A percentile compares a stretch with the other conserved stretches of the same genome.
Evolutionary conservation across 495 filamentous ascomycete genomes (phyloP).

Genomic region (Pseudomonodictys pantanalensis): DNA sequence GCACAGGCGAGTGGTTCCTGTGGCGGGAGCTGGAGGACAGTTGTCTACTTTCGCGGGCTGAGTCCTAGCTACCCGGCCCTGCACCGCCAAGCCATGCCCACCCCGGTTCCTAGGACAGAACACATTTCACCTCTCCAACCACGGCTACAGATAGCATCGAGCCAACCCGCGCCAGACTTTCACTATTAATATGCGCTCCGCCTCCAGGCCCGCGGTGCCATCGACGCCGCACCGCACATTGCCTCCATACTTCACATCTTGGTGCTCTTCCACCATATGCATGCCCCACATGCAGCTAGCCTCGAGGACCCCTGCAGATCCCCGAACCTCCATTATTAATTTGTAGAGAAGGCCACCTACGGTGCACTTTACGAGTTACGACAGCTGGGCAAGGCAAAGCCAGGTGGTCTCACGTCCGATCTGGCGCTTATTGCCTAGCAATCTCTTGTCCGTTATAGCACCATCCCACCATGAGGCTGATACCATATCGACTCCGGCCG

Average conservation of each 20-base stretch:
- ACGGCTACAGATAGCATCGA: not conserved
- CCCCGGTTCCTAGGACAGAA: not conserved
- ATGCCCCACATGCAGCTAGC: slow-evolving; percentile 1
- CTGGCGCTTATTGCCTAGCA: too few relatives aligned
- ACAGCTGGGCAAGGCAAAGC: not conserved
- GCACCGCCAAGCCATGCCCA: not conserved
- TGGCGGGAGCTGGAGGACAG: not conserved
- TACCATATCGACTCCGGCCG: not conserved
- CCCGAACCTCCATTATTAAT: slow-evolving; percentile 14
- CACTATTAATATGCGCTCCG: not conserved
- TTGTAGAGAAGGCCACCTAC: not conserved
- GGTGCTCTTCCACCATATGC: not conserved
- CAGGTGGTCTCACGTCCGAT: not conserved
- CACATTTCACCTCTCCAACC: too few relatives aligned
- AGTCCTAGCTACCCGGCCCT: not conserved
- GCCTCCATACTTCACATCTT: not conserved
- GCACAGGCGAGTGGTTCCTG: too few relatives aligned
- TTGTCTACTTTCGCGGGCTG: not conserved
- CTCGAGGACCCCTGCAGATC: slow-evolving; percentile 6
- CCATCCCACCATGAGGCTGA: too few relatives aligned
- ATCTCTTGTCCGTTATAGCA: too few relatives aligned
- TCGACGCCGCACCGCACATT: not conserved
- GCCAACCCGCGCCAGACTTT: not conserved
- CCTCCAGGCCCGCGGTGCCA: not conserved
- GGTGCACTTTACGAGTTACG: not conserved